Evolutionary conservation across 208 protist genomes (phyloP).

Genomic region (Angomonas deanei): DNA sequence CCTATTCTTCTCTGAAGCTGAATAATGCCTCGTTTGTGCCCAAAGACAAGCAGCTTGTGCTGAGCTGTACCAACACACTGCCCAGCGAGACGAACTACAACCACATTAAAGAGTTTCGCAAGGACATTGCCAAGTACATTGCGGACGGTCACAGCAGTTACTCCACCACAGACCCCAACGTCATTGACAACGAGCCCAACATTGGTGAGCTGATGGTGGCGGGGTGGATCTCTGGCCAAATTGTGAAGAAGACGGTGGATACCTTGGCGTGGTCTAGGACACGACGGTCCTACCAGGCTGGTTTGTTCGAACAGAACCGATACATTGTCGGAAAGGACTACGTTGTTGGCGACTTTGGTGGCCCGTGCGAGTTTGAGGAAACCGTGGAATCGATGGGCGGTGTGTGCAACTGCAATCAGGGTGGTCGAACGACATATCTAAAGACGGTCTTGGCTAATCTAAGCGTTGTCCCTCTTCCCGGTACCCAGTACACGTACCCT

Average conservation of each 20-base stretch:
- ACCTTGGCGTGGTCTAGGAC: not conserved
- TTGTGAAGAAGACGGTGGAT: constrained; percentile 15
- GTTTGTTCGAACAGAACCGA: constrained; percentile 38
- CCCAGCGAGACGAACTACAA: constrained; percentile 15
- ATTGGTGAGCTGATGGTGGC: constrained; percentile 25
- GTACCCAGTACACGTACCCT: not conserved
- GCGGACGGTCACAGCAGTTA: constrained; percentile 15
- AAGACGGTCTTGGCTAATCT: not conserved
- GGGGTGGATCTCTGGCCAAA: constrained; percentile 35
- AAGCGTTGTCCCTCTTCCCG: not conserved
- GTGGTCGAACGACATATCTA: constrained; percentile 18
- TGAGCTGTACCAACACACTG: constrained; percentile 29
- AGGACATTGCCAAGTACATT: constrained; percentile 38
- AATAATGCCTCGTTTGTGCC: too few species aligned
- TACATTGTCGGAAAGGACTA: constrained; percentile 45
- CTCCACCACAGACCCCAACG: constrained; percentile 2
- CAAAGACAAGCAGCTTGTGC: constrained; percentile 33
- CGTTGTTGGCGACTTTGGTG: constrained; percentile 56
- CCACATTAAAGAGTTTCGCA: constrained; percentile 27
- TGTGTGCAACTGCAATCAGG: constrained; percentile 42
- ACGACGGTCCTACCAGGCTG: constrained; percentile 10
- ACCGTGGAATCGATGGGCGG: constrained; percentile 14
- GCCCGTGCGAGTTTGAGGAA: constrained; percentile 2
- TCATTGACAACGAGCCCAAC: constrained; percentile 2
- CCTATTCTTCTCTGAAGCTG: not conserved